Percentiles rank a stretch among this genome's conserved stretches.
These are phyloP conservation scores for Hyphopichia wangnamkhiaoensis DNA, from an alignment of 1,139 yeast genomes.

Conservation along the genomic window DNA sequence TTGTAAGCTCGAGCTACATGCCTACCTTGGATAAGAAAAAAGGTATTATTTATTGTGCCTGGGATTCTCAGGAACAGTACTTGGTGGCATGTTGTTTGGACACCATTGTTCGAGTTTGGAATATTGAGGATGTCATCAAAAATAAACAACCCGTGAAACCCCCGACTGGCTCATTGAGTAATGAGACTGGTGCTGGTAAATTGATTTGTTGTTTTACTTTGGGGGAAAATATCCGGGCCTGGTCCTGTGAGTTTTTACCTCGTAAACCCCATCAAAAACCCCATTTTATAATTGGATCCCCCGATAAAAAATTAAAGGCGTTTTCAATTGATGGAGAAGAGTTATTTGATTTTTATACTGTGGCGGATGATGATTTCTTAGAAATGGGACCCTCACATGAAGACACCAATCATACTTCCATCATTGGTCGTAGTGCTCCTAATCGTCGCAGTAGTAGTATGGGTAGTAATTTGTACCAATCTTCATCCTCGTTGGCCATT, in stretches of 20 bases:
- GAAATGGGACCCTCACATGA: constrained; percentile 7
- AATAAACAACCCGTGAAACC: constrained; percentile 19
- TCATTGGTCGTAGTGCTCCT: constrained; percentile 14
- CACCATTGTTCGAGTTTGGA: constrained; percentile 68
- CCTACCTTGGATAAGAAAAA: constrained; percentile 31
- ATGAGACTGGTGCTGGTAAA: constrained; percentile 6
- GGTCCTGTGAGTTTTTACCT: constrained; percentile 80
- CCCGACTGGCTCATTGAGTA: constrained; percentile 28
- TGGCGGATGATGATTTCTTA: constrained; percentile 28
- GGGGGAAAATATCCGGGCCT: constrained; percentile 45
- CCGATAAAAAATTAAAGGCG: constrained; percentile 70
- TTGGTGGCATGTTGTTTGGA: constrained; percentile 71
- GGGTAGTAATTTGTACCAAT: too few species aligned
- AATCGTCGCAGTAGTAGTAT: constrained; percentile 4
- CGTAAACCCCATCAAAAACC: constrained; percentile 33
- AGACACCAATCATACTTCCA: constrained; percentile 4
- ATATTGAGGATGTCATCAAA: constrained; percentile 38
- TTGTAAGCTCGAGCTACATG: constrained; percentile 27
- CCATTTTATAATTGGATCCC: constrained; percentile 71
- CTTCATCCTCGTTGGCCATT: too few species aligned
- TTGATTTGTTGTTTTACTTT: constrained; percentile 39
- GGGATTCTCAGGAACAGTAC: constrained; percentile 74
- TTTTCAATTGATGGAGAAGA: constrained; percentile 52
- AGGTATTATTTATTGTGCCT: constrained; percentile 66
- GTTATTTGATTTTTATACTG: constrained; percentile 45